Evolutionary conservation across 1,284 basidiomycete species (phyloP), one percentile per base, ranked within the genome.

Genomic region (Tremellales sp.): DNA sequence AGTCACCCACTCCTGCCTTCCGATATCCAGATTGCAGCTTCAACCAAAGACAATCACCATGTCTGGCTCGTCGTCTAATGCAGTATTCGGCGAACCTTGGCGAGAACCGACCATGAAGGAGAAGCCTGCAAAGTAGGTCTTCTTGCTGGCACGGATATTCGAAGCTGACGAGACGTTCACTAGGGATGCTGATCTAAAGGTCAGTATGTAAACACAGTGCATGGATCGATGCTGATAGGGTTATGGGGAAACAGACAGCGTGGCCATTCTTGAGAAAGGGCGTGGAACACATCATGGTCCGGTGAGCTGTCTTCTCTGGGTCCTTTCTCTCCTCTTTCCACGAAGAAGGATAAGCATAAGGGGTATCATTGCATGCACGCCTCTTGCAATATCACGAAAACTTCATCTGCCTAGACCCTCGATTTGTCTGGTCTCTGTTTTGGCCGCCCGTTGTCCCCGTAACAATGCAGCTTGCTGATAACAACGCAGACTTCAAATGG

Each of bases 281-380:
- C 40, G 88, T 95, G 49, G 86, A 92, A 72, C 87, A 90, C 70
- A 91, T 92, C 75, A 92, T 92, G 89, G 88, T 84, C 50, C 81
- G 73, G 68, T 74, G 31, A 44, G 72, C 57, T 21, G 25, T 13
- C n/a, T 37, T 13, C 26, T 10, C 10, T 10, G n/a, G 27, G 36
- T 25, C 12, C 14, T 21, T 28, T 2, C 8, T 6, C 31, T 25
- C 1, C 16, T 24, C 14, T 32, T 31, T 6, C 10, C 7, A 27
- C 4, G 21, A 16, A 18, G n/a, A 6, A 26, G 8, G 25, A 21
- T n/a, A 19, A 13, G 28, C 39, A n/a, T 45, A 21, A 47, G 37
- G 8, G 16, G 6, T 13, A 41, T 8, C 34, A 12, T 13, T 24
- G n/a, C n/a, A n/a, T n/a, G n/a, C n/a, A n/a, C 12, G 19, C 53